These are phyloP conservation scores for Penicillium maclennaniae DNA, from an alignment of 495 filamentous ascomycete genomes.

Conservation along the genomic window DNA sequence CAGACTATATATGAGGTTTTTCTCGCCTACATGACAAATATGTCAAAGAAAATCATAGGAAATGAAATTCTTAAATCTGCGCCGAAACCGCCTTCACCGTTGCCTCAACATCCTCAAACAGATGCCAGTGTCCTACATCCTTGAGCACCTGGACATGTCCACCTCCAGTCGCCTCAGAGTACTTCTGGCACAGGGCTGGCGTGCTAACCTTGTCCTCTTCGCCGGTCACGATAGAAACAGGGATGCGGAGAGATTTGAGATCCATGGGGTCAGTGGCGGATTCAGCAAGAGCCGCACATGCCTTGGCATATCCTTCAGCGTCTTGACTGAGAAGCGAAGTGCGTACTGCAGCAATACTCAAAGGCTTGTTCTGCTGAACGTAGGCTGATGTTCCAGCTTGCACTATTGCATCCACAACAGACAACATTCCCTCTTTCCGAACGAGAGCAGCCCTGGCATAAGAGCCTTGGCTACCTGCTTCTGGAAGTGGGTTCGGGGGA, in stretches of 20 bases:
- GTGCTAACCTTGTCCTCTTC: constrained; percentile 38
- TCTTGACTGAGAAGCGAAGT: constrained; percentile 42
- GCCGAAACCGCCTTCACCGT: constrained; percentile 10
- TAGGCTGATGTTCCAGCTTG: constrained; percentile 29
- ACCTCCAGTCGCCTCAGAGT: constrained; percentile 7
- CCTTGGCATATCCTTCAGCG: constrained; percentile 54
- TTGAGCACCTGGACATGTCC: constrained; percentile 7
- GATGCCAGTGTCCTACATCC: constrained; percentile 19
- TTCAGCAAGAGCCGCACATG: constrained; percentile 45
- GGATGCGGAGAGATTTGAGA: constrained; percentile 19
- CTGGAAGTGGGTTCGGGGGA: constrained; percentile 36
- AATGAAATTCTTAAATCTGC: not conserved
- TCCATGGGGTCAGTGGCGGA: constrained; percentile 25
- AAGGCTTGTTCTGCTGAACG: constrained; percentile 31
- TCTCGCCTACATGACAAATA: too few relatives aligned
- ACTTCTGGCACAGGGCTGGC: constrained; percentile 10
- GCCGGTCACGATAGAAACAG: constrained; percentile 37
- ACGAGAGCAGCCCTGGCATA: constrained; percentile 36
- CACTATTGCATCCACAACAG: constrained; percentile 33
- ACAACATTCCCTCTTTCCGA: constrained; percentile 39
- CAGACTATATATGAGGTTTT: too few relatives aligned
- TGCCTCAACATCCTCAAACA: constrained; percentile 16
- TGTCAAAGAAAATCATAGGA: too few relatives aligned
- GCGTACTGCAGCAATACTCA: constrained; percentile 37
- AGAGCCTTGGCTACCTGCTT: constrained; percentile 20